These are phyloP conservation scores for Sclerotinia borealis DNA, from an alignment of 2,329 filamentous ascomycete genomes.

Conservation along the genomic window DNA sequence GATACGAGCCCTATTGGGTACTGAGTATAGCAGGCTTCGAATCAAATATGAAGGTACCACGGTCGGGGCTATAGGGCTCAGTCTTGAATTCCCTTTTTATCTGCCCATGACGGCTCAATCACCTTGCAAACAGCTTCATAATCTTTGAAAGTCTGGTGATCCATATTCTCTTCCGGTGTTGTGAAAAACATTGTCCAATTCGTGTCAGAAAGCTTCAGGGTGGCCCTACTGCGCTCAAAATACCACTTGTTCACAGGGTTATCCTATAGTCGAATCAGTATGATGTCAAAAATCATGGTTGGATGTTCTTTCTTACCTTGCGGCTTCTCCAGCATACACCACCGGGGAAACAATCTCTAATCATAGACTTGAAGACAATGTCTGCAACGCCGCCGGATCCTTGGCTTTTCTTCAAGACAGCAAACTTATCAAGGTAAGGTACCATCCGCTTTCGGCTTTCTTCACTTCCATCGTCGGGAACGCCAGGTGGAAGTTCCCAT, in stretches of 20 bases:
- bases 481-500: slow-evolving; percentile 72
- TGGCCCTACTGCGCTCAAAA: slow-evolving; percentile 82
- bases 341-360: slow-evolving; percentile 76
- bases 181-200: slow-evolving; percentile 99
- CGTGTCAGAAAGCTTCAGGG: slow-evolving; percentile 71
- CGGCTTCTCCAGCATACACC: slow-evolving; percentile 88
- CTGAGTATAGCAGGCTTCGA: not conserved
- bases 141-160: slow-evolving; percentile 52
- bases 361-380: slow-evolving; percentile 94
- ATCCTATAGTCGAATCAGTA: slow-evolving; percentile 43
- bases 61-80: slow-evolving; percentile 28
- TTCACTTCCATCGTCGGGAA: slow-evolving; percentile 47
- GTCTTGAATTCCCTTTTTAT: slow-evolving; percentile 52
- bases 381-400: slow-evolving; percentile 91
- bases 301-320: not conserved
- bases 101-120: slow-evolving; percentile 58
- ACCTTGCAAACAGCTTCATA: slow-evolving; percentile 70
- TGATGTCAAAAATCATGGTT: not conserved
- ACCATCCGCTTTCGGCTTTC: slow-evolving; percentile 59
- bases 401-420: slow-evolving; percentile 81
- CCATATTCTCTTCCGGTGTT: slow-evolving; percentile 56
- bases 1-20: no score
- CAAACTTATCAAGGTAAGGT: slow-evolving; percentile 96
- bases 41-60: not conserved
- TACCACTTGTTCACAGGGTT: slow-evolving; percentile 99